Conservation (phyloP, 2,329 filamentous ascomycete genomes). For the Keithomyces neogunnii region DNA sequence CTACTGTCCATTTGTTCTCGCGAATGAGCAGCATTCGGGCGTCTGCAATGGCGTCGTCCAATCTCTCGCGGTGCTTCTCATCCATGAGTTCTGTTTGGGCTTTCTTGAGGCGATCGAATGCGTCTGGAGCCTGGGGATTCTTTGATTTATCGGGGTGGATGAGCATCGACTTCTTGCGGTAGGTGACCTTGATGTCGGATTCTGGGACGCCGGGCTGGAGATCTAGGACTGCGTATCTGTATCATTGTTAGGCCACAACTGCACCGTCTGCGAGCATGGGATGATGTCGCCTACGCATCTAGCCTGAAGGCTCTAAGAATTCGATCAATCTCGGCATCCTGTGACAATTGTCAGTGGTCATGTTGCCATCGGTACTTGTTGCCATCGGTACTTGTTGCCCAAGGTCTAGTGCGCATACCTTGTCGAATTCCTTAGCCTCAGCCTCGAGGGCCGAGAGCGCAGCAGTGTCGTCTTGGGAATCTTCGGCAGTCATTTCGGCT, state of each 20-base stretch:
- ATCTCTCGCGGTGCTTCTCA: slow-evolving; percentile 76
- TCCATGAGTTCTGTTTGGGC: slow-evolving; percentile 87
- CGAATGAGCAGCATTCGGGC: slow-evolving; percentile 91
- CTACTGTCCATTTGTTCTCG: slow-evolving; percentile 85
- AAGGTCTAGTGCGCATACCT: slow-evolving; percentile 41
- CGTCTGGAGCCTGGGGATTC: slow-evolving; percentile 84
- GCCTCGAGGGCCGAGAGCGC: slow-evolving; percentile 73
- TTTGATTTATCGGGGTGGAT: slow-evolving; percentile 98
- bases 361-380: slow-evolving; percentile 2
- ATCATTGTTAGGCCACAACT: slow-evolving; percentile 3
- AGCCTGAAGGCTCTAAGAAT: slow-evolving; percentile 84
- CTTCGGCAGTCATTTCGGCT: slow-evolving; percentile 27
- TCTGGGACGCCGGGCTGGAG: slow-evolving; percentile 92
- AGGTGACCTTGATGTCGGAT: slow-evolving; percentile 88
- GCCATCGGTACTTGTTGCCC: not conserved
- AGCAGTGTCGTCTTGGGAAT: slow-evolving; percentile 54
- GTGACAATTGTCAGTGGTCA: slow-evolving; percentile 11
- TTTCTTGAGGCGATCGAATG: slow-evolving; percentile 94
- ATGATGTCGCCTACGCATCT: slow-evolving; percentile 35
- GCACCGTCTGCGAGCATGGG: not conserved
- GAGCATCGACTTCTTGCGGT: slow-evolving; percentile 95
- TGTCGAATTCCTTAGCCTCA: slow-evolving; percentile 85
- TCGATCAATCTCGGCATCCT: slow-evolving; percentile 94
- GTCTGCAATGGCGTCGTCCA: slow-evolving; percentile 94
- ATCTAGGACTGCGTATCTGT: slow-evolving; percentile 84